Base-by-base conservation (phyloP, 23 red algal species). In the Gracilaria vermiculophylla region DNA sequence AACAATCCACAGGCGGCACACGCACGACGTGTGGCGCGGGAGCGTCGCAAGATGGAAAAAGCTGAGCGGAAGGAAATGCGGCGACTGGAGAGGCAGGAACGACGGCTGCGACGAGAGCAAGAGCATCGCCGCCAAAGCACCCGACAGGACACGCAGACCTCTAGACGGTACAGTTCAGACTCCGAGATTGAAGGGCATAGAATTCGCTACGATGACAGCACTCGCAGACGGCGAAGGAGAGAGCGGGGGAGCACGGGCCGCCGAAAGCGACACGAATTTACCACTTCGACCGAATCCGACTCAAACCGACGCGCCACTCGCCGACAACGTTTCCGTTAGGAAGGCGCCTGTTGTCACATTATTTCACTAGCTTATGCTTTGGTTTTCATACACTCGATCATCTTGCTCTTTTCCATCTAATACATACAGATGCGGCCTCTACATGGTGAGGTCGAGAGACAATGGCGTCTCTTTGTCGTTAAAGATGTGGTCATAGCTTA, bases 21-120 rank as follows among this genome's bases (percentile, higher is more conserved):
- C 35, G 69, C 69, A 17, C 50, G 50, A 32, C 57, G 51, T 35
- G 83, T 37, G 19, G 69, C 60, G 14, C 53, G 35, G 27, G 74
- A 56, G 53, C 43, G 69, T 23, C n/a, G 67, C 6, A 76, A 66
- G 69, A 66, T 42, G 8, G 83, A 88, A 40, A 88, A 88, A 37
- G 83, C 83, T 42, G 49, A 88, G 39, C 49, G 83, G 28, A 88
- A 88, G 83, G 83, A 76, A 56, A 44, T 66, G 50, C 31, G 83
- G 48, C 49, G 37, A 33, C 69, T 21, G 2, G 17, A 41, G 66
- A 55, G 83, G 27, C 45, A 88, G 15, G 44, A 69, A 40, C 28
- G 83, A 7, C 66, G 53, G 23, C 16, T 62, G 51, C 62, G 69
- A 66, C 39, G 83, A 54, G 69, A 52, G 57, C 41, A 77, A 17